These are phyloP conservation scores for Trichophyton schoenleinii DNA, from an alignment of 2,329 filamentous ascomycete species.

Conservation along the genomic window DNA sequence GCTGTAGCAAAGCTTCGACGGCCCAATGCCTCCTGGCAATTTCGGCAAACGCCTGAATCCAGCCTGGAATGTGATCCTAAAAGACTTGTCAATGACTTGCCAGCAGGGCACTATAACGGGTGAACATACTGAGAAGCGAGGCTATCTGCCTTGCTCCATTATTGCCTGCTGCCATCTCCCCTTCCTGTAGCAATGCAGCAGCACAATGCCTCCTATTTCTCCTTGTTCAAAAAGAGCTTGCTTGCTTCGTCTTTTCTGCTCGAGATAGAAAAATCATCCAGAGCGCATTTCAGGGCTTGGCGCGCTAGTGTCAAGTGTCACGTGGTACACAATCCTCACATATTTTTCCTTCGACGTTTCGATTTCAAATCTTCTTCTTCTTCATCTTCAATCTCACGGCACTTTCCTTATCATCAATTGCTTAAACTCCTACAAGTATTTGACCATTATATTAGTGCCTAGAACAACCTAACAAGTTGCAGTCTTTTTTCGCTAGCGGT, in stretches of 20 bases:
- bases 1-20: slow-evolving; percentile 32
- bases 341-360: slow-evolving; percentile 13
- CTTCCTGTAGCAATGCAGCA: slow-evolving; percentile 8
- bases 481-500: slow-evolving; percentile 98
- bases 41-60: slow-evolving; percentile 32
- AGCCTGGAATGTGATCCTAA: slow-evolving; percentile 25
- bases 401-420: slow-evolving; percentile 94
- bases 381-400: slow-evolving; percentile 41
- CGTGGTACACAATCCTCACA: slow-evolving; percentile 8
- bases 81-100: slow-evolving; percentile 9
- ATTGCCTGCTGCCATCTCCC: slow-evolving; percentile 29
- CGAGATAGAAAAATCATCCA: slow-evolving; percentile 6
- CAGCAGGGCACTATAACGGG: not conserved
- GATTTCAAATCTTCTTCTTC: slow-evolving; percentile 20
- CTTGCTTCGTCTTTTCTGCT: not conserved
- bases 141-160: slow-evolving; percentile 31
- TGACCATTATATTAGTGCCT: slow-evolving; percentile 84
- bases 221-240: slow-evolving; percentile 6
- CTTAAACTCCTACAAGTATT: slow-evolving; percentile 56
- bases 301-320: slow-evolving; percentile 15
- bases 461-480: slow-evolving; percentile 51
- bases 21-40: slow-evolving; percentile 31
- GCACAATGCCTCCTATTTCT: not conserved
- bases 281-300: slow-evolving; percentile 5
- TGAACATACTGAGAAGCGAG: slow-evolving; percentile 27